A percentile compares a stretch with the other conserved stretches of the same genome.
Conservation (phyloP, 2,329 filamentous ascomycete genomes). For the Xylariaceae sp. region DNA sequence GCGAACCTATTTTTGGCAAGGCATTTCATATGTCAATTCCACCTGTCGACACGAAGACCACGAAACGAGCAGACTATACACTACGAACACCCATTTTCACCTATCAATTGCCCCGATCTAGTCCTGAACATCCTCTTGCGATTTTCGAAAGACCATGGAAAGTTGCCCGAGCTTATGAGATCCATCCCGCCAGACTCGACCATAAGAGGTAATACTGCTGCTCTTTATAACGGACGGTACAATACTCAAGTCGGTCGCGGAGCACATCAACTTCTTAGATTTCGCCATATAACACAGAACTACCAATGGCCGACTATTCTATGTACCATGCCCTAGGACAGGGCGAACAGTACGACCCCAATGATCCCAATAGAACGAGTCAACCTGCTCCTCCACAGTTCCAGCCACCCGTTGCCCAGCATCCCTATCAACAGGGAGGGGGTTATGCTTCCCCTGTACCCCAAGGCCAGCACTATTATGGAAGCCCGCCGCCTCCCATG, state of each 20-base stretch:
- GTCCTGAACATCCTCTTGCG: background rate
- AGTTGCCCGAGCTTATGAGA: conserved; percentile 15
- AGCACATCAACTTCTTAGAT: background rate
- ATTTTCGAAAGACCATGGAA: conserved; percentile 20
- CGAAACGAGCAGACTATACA: background rate
- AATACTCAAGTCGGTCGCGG: background rate
- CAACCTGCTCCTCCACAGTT: conserved; percentile 59
- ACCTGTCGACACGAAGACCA: conserved; percentile 29
- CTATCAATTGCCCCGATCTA: background rate
- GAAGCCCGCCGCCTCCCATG: conserved; percentile 37
- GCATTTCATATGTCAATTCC: conserved; percentile 23
- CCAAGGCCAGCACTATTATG: conserved; percentile 46
- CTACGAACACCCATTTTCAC: background rate
- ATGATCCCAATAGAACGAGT: conserved; percentile 54
- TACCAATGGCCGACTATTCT: conserved; percentile 60
- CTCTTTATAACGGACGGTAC: background rate
- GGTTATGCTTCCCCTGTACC: conserved; percentile 44
- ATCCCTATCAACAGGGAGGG: conserved; percentile 54
- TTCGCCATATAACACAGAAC: too few relatives aligned
- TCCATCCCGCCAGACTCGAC: conserved; percentile 17
- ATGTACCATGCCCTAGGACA: conserved; percentile 61
- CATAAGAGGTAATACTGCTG: conserved; percentile 3
- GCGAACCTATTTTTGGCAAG: conserved; percentile 25
- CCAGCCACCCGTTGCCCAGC: conserved; percentile 55
- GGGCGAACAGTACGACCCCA: conserved; percentile 56